These are phyloP conservation scores for Arabidopsis lyrata DNA, from an alignment of 441 rosid genomes.

Conservation along the genomic window DNA sequence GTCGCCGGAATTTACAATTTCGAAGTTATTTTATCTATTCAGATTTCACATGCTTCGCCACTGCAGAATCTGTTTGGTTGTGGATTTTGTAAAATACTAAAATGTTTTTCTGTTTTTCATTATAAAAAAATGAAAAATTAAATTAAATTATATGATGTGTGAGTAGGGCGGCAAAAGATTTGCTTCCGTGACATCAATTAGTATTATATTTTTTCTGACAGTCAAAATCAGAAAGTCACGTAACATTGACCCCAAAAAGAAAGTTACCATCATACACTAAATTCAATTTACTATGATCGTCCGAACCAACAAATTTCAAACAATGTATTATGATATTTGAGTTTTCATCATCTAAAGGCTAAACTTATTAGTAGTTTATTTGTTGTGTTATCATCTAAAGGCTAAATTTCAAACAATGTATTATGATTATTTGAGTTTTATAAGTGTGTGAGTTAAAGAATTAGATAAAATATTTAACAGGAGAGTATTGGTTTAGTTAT, in stretches of 20 bases:
- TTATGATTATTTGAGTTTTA: no score
- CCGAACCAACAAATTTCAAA: not conserved
- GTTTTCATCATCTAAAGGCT: not conserved
- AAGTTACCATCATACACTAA: slow-evolving; percentile 15
- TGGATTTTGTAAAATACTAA: slow-evolving; percentile 3
- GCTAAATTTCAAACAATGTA: no score
- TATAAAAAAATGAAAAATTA: not conserved
- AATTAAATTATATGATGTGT: slow-evolving; percentile 16
- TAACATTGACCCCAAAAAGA: slow-evolving; percentile 33
- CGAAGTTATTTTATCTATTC: slow-evolving; percentile 2
- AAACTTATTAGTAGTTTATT: not conserved
- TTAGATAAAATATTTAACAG: not conserved
- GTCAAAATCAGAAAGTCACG: slow-evolving; percentile 30
- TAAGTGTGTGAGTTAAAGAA: not conserved
- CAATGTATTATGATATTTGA: not conserved
- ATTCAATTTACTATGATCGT: slow-evolving; percentile 8
- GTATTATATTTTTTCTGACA: slow-evolving; percentile 42
- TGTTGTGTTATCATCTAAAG: not conserved
- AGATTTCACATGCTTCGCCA: slow-evolving; percentile 9
- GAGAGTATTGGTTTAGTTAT: not conserved
- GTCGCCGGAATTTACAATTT: slow-evolving; percentile 9
- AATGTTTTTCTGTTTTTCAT: not conserved
- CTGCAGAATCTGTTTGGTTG: slow-evolving; percentile 22
- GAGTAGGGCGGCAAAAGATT: slow-evolving; percentile 46
- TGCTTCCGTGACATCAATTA: slow-evolving; percentile 33